A percentile compares a stretch with the other conserved stretches of the same genome.
Evolutionary conservation across 2,329 filamentous ascomycete genomes (phyloP).

Genomic region (Neopestalotiopsis clavispora): DNA sequence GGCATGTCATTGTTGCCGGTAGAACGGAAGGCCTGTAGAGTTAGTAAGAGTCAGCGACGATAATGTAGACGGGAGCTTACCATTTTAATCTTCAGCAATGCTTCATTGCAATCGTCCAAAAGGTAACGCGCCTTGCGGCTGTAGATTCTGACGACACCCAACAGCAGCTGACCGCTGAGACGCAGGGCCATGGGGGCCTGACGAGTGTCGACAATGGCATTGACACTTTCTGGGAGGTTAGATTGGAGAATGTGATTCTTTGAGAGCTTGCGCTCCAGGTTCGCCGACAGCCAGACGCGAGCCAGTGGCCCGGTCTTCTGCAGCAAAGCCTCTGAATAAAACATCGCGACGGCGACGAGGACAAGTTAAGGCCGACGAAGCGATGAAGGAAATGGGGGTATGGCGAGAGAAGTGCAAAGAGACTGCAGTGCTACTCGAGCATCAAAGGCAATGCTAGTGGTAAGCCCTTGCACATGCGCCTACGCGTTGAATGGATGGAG

Average conservation of each 20-base stretch:
- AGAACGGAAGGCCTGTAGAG: slow-evolving; percentile 84
- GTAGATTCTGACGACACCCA: slow-evolving; percentile 97
- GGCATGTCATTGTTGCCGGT: slow-evolving; percentile 95
- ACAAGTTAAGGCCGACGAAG: slow-evolving; percentile 22
- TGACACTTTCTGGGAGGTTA: slow-evolving; percentile 92
- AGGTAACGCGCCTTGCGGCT: slow-evolving; percentile 96
- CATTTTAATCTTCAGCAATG: slow-evolving; percentile 98
- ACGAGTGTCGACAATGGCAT: slow-evolving; percentile 89
- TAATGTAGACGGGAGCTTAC: slow-evolving; percentile 51
- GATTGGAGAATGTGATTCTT: slow-evolving; percentile 96
- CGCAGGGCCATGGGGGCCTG: slow-evolving; percentile 95
- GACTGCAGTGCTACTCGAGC: slow-evolving; percentile 7
- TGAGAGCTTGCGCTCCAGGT: slow-evolving; percentile 96
- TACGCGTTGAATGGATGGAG: slow-evolving; percentile 13
- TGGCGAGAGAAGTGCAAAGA: slow-evolving; percentile 6
- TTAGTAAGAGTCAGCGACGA: slow-evolving; percentile 29
- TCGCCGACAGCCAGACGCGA: slow-evolving; percentile 97
- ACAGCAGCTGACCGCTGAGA: slow-evolving; percentile 88
- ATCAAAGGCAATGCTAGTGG: slow-evolving; percentile 21
- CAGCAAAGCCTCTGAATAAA: slow-evolving; percentile 94
- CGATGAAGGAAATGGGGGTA: slow-evolving; percentile 1
- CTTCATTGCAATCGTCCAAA: slow-evolving; percentile 96
- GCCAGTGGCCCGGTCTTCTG: slow-evolving; percentile 97
- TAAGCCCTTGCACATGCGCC: neutral
- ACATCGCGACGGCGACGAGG: slow-evolving; percentile 69